A percentile compares a stretch with the other conserved stretches of the same genome.
These are phyloP conservation scores for Fistulifera pelliculosa DNA, from an alignment of 108 stramenopile genomes.

Conservation along the genomic window DNA sequence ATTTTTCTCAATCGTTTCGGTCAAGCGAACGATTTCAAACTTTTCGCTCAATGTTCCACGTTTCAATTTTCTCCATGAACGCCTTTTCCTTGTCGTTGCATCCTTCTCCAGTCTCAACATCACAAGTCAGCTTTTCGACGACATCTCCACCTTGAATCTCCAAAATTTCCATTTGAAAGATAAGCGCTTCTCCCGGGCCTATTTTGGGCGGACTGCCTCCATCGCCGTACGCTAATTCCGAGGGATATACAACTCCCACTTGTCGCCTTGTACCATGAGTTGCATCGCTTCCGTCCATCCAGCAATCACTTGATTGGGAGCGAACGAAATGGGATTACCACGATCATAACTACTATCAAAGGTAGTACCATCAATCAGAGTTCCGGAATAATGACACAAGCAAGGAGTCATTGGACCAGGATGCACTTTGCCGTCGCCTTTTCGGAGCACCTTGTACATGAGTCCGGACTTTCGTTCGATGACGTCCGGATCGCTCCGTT, in stretches of 20 bases:
- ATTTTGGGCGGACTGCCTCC: constrained; percentile 67
- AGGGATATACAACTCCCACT: constrained; percentile 93
- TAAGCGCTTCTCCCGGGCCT: constrained; percentile 63
- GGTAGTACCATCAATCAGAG: constrained; percentile 76
- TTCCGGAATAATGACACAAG: constrained; percentile 87
- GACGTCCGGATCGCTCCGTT: constrained; percentile 64
- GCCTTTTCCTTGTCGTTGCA: constrained; percentile 57
- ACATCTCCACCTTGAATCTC: constrained; percentile 45
- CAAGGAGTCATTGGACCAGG: constrained; percentile 64
- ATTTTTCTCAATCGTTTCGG: constrained; percentile 20
- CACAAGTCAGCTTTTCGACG: constrained; percentile 6
- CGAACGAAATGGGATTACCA: constrained; percentile 69
- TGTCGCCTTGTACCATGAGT: constrained; percentile 84
- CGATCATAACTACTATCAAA: constrained; percentile 85
- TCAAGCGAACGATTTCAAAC: constrained; percentile 38
- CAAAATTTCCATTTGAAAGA: constrained; percentile 88
- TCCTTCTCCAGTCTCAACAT: constrained; percentile 20
- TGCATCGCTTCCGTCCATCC: constrained; percentile 82
- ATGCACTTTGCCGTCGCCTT: constrained; percentile 50
- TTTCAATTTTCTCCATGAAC: constrained; percentile 52
- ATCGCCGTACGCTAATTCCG: constrained; percentile 87
- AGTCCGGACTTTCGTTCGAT: constrained; percentile 64
- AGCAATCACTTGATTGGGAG: constrained; percentile 88
- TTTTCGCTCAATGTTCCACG: constrained; percentile 22
- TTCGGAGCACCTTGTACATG: constrained; percentile 75